Conservation (phyloP, 2,329 filamentous ascomycete species). For the Whalleya microplaca region DNA sequence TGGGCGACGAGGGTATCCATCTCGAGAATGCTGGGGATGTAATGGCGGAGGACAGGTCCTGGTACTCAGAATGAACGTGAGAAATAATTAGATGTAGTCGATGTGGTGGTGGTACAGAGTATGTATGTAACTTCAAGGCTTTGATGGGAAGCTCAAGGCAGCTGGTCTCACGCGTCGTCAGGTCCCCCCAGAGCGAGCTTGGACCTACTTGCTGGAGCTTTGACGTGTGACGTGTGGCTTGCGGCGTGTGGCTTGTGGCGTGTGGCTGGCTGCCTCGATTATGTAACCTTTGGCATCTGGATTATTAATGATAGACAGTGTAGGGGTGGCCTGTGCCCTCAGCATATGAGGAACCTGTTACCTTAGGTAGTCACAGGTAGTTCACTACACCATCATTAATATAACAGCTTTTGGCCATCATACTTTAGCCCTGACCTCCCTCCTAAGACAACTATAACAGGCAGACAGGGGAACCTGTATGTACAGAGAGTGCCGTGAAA, state of each 20-base stretch:
- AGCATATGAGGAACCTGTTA: too few relatives aligned
- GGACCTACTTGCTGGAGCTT: conserved; percentile 16
- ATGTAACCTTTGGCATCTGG: neutral
- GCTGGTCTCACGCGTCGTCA: conserved; percentile 39
- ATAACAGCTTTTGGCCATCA: too few relatives aligned
- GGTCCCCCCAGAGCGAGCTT: conserved; percentile 5
- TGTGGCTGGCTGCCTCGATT: neutral
- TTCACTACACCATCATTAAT: too few relatives aligned
- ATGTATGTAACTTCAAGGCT: conserved; percentile 11
- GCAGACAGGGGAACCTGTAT: too few relatives aligned
- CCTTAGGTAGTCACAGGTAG: too few relatives aligned
- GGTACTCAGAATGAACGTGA: conserved; percentile 8
- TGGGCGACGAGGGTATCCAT: conserved; percentile 95
- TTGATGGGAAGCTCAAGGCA: conserved; percentile 32
- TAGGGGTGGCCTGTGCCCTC: too few relatives aligned
- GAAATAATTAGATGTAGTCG: conserved; percentile 1
- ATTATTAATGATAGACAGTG: too few relatives aligned
- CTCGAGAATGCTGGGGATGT: conserved; percentile 23
- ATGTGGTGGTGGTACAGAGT: conserved; percentile 20
- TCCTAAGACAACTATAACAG: too few relatives aligned
- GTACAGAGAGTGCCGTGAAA: too few relatives aligned
- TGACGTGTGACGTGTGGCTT: too few relatives aligned
- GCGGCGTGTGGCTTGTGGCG: too few relatives aligned
- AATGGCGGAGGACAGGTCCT: conserved; percentile 4
- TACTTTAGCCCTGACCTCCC: too few relatives aligned